These are phyloP conservation scores for Termitomyces heimii DNA, from an alignment of 768 basidiomycete genomes.

Conservation along the genomic window DNA sequence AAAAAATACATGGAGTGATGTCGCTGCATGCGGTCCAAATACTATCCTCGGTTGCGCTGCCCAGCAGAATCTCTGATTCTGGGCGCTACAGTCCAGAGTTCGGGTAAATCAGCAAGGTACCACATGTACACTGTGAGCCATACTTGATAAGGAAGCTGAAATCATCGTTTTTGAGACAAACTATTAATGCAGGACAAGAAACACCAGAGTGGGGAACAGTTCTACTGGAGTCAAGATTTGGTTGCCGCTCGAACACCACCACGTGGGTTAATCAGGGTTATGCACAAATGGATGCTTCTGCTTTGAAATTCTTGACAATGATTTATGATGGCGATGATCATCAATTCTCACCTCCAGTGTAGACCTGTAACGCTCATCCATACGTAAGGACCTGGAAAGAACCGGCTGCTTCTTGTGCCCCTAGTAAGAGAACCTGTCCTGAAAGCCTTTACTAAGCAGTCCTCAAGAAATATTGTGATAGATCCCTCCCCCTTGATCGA, in stretches of 20 bases:
- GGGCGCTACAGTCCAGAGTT: background rate
- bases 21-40: background rate
- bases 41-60: background rate
- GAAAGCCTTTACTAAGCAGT: conserved; percentile 7
- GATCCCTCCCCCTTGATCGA: conserved; percentile 14
- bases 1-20: background rate
- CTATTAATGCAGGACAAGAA: background rate
- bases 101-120: background rate
- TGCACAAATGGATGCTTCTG: background rate
- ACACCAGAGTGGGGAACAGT: background rate
- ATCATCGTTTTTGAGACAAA: background rate
- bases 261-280: background rate
- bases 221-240: background rate
- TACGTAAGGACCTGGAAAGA: conserved; percentile 5
- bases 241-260: background rate
- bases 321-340: background rate
- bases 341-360: background rate
- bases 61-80: background rate
- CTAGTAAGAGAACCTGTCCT: conserved; percentile 1
- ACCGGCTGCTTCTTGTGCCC: conserved; percentile 1
- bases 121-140: background rate
- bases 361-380: background rate
- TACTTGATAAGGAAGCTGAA: background rate
- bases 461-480: conserved; percentile 9
- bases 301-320: background rate